phyloP scores from a whole-genome alignment of 2,329 filamentous ascomycete species.

The Fusarium nurragi region DNA sequence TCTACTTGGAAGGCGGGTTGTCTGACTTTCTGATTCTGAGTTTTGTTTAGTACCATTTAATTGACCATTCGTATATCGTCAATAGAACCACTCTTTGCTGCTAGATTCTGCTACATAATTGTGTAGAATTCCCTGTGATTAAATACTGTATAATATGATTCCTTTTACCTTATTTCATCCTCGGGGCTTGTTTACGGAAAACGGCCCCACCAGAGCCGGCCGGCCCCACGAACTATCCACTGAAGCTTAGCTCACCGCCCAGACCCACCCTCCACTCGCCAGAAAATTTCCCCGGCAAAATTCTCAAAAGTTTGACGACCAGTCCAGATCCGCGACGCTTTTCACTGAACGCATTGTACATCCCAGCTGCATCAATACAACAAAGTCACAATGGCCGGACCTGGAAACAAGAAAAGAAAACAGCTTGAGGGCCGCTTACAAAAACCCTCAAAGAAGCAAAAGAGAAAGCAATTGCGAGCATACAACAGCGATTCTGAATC shows the following conservation, averaged over 20 bases:
- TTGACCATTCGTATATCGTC: not conserved
- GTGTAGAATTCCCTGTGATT: not conserved
- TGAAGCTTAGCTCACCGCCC: constrained; percentile 41
- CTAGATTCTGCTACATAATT: not conserved
- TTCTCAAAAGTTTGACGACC: constrained; percentile 43
- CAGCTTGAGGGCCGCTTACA: constrained; percentile 45
- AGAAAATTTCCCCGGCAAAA: constrained; percentile 44
- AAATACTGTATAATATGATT: too few species aligned
- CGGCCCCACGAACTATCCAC: constrained; percentile 17
- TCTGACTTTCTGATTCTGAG: not conserved
- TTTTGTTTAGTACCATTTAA: constrained; percentile 8
- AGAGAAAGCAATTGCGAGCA: constrained; percentile 55
- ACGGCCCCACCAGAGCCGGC: constrained; percentile 21
- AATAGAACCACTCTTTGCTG: not conserved
- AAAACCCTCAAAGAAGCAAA: constrained; percentile 64
- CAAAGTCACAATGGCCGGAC: constrained; percentile 47
- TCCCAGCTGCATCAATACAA: constrained; percentile 12
- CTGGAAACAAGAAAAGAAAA: constrained; percentile 50
- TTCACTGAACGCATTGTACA: constrained; percentile 15
- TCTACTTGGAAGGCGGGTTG: not conserved
- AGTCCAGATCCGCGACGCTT: constrained; percentile 29
- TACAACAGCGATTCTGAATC: constrained; percentile 65
- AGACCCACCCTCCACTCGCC: constrained; percentile 38
- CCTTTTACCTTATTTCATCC: not conserved
- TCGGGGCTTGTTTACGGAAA: not conserved